Percentiles rank a stretch among this genome's conserved stretches.
These are phyloP conservation scores for Aspergillus kassunensis DNA, from an alignment of 495 filamentous ascomycete genomes.

Conservation along the genomic window DNA sequence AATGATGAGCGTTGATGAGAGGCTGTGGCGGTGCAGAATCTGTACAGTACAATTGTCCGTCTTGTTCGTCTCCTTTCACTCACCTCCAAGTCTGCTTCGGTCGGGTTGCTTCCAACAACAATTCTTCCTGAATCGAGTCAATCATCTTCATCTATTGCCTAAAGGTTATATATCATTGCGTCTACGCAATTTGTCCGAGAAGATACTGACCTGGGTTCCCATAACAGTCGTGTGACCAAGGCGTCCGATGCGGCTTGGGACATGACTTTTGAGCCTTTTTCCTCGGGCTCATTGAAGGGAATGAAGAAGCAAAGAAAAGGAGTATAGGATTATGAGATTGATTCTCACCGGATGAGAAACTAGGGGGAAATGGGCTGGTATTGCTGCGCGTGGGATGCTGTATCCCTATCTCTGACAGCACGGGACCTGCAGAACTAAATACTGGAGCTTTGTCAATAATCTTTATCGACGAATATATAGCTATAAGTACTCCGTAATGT, in stretches of 20 bases:
- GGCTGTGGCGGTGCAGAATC: conserved; percentile 16
- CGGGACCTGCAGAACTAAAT: background rate
- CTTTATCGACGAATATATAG: background rate
- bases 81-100: conserved; percentile 7
- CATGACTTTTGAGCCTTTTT: conserved; percentile 10
- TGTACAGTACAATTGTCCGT: background rate
- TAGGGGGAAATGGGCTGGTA: background rate
- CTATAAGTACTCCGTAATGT: conserved; percentile 5
- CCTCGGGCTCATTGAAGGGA: conserved; percentile 10
- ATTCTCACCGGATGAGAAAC: background rate
- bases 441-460: background rate
- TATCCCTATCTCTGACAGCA: background rate
- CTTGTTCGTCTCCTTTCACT: background rate
- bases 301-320: background rate
- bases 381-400: conserved; percentile 1
- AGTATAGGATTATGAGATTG: background rate
- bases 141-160: background rate
- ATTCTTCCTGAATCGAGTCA: conserved; percentile 10
- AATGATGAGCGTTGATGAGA: background rate
- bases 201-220: conserved; percentile 37
- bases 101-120: conserved; percentile 13
- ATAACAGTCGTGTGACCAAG: conserved; percentile 31
- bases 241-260: conserved; percentile 15
- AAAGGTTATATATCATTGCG: background rate
- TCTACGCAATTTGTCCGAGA: background rate